Percentiles rank a stretch among this genome's conserved stretches.
These are phyloP conservation scores for Dendrostoma leiphaemia DNA, from an alignment of 2,329 filamentous ascomycete species.

Conservation along the genomic window DNA sequence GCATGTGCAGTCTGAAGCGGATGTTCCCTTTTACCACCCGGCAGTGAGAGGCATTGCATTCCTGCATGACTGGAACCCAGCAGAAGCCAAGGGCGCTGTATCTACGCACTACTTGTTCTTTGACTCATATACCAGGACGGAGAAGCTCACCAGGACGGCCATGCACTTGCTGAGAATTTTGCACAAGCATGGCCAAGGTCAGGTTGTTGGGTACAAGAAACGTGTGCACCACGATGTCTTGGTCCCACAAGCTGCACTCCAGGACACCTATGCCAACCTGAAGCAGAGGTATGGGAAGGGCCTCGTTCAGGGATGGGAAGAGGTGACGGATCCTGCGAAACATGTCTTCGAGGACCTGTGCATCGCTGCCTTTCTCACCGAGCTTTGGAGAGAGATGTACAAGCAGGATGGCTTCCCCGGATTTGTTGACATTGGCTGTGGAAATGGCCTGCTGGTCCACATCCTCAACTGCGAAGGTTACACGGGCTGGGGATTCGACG, in stretches of 20 bases:
- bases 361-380: constrained; percentile 89
- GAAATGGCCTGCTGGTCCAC: constrained; percentile 87
- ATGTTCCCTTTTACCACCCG: constrained; percentile 88
- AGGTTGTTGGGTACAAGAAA: constrained; percentile 68
- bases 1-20: constrained; percentile 58
- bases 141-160: constrained; percentile 64
- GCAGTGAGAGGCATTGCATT: constrained; percentile 72
- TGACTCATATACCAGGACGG: constrained; percentile 27
- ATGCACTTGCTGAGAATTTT: constrained; percentile 66
- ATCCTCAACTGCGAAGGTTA: constrained; percentile 81
- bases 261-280: constrained; percentile 77
- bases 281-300: constrained; percentile 74
- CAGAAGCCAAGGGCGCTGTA: constrained; percentile 43
- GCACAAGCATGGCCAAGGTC: constrained; percentile 71
- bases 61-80: constrained; percentile 61
- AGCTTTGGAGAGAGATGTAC: constrained; percentile 89
- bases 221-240: constrained; percentile 80
- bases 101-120: constrained; percentile 63
- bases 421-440: constrained; percentile 94
- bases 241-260: constrained; percentile 72
- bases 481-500: constrained; percentile 87
- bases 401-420: constrained; percentile 63
- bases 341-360: constrained; percentile 93
- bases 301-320: constrained; percentile 76
- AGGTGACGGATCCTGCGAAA: constrained; percentile 82